phyloP scores from a whole-genome alignment of 164 flowering plant species.

The Vitis rotundifolia region DNA sequence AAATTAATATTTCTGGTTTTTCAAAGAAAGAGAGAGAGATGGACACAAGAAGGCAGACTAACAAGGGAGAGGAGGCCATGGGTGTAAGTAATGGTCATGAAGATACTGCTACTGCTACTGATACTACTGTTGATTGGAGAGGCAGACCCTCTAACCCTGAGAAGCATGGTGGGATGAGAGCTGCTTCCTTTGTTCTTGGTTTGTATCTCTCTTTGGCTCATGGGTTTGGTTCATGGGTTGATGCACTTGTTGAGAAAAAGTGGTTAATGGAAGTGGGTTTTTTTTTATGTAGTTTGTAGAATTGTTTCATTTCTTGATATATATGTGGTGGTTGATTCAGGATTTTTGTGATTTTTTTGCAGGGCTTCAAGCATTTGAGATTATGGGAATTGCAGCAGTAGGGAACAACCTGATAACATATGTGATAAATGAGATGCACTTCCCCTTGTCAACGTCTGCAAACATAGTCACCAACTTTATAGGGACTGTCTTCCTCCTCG shows the following conservation, averaged over 20 bases:
- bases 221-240: conserved; percentile 4
- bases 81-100: conserved; percentile 16
- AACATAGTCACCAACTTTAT: conserved; percentile 89
- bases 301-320: too few relatives aligned
- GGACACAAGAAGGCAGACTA: conserved; percentile 13
- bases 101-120: conserved; percentile 8
- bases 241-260: too few relatives aligned
- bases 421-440: conserved; percentile 89
- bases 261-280: too few relatives aligned
- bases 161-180: conserved; percentile 87
- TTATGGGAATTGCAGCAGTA: conserved; percentile 90
- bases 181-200: conserved; percentile 91
- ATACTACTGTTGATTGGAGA: conserved; percentile 71
- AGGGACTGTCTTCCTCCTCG: conserved; percentile 81
- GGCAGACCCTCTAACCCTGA: conserved; percentile 70
- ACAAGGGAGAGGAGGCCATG: conserved; percentile 15
- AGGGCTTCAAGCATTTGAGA: conserved; percentile 88
- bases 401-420: conserved; percentile 94
- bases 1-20: neutral
- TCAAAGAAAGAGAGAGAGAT: conserved; percentile 13
- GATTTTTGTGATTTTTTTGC: neutral
- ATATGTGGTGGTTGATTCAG: neutral
- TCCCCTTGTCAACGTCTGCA: conserved; percentile 76
- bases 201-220: conserved; percentile 24
- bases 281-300: too few relatives aligned